Evolutionary conservation across 768 basidiomycete species (phyloP), one percentile per base, ranked within the genome.

Genomic region (Exsudoporus frostii): DNA sequence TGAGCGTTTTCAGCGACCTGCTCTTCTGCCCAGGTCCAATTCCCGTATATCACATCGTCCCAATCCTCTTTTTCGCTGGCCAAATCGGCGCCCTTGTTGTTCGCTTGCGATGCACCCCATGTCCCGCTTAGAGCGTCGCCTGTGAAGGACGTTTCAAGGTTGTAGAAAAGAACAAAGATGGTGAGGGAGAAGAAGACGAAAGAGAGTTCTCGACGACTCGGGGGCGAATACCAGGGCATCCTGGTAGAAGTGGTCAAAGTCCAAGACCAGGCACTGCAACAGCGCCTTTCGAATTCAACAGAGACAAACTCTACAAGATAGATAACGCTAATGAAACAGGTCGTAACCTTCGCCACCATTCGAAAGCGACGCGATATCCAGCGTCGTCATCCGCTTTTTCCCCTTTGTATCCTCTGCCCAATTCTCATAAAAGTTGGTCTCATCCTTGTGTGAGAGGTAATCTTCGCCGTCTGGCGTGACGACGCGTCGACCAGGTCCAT

Each of bases 391-490:
- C 40, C 68, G 60, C 57, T 80, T 75, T 71, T 84, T 85, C 15
- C 82, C 83, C 60, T 77, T 81, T 46, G 83, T 86, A 61, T 84
- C 84, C 68, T 88, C 86, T 14, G 90, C 89, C 65, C 90, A 92
- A 64, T 92, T 92, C 77, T 92, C 90, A 60, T 92, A 92, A 66
- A 92, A 92, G 63, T 91, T 91, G 54, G 79, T 82, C 63, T 79
- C 84, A 59, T 90, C 86, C 63, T 78, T 78, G 54, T 65, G 66
- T 32, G 67, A 54, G 14, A 71, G 55, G n/a, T 58, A 61, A 15
- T 71, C 69, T 17, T 65, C 64, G 29, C 70, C 70, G 49, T 73
- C 76, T 25, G 59, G 57, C 27, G 55, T 71, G 22, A 70, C 71
- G 7, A 76, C 77, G 7, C 72, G 73, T 45, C 89, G 74, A 5